Evolutionary conservation across 805 yeast genomes (phyloP), one percentile per base, ranked within the genome.

Genomic region (Wickerhamomyces alni): DNA sequence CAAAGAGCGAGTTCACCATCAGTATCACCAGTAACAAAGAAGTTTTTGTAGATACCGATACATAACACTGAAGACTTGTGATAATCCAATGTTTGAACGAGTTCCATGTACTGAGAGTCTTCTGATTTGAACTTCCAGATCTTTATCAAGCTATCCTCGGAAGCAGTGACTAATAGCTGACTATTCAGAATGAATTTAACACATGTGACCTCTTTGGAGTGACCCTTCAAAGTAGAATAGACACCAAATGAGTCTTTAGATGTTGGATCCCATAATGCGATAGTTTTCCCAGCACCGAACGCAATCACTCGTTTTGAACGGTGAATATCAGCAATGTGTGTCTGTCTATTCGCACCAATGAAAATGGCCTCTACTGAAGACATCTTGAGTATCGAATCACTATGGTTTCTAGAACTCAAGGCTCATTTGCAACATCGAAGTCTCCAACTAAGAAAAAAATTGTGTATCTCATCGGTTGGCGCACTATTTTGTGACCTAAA

Each of bases 261-360:
- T 16, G 74, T 54, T 2, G 89, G 85, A n/a, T 73, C 63, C 80
- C 87, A 83, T 29, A 86, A 57, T 0, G 91, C 87, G 36, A 85
- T 65, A 15, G 75, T 70, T 32, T 65, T 69, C 2, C 77, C 75
- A 0, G 93, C 87, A 8, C 89, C 95, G 57, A 69, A 86, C 0
- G 93, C 94, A 7, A 83, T 68, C 5, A 72, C 40, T 17, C 64
- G 52, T 10, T 51, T 48, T 1, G 40, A 38, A 0, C 54, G 39
- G 42, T 70, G 66, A 47, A 70, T 72, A 50, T 78, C 88, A 18
- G 80, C 70, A 6, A 73, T 76, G 43, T 72, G 75, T 5, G 77
- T 64, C 50, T 81, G 87, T 43, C 72, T 74, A 55, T 84, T 85
- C 27, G 87, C 87, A 13, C 94, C 94, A 16, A 75, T 66, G 55